Base-by-base conservation (phyloP, 1,284 basidiomycete species). In the Ustilago sp. region DNA sequence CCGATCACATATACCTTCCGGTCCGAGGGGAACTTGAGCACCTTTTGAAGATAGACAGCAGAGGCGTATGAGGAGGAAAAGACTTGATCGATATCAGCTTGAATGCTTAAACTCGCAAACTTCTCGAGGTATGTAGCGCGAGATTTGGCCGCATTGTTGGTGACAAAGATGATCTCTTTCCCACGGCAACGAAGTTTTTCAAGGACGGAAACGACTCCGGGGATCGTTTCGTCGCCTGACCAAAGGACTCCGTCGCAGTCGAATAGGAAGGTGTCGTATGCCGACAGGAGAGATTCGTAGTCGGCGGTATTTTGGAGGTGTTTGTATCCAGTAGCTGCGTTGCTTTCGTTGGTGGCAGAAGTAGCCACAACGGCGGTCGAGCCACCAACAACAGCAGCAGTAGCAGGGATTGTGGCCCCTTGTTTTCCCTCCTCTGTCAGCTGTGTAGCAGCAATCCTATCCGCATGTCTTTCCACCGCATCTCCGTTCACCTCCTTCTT, bases 1-100 rank as follows among this genome's bases (percentile, higher is more conserved):
- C 97, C 97, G 66, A 99, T 92, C 13, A 99, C 93, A 87, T 95
- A 99, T 8, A 97, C 95, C 86, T 93, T 94, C 88, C 98, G 94
- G 86, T 94, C 91, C 80, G 92, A 92, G 11, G 93, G 94, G 73
- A 98, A 89, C 75, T 94, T 92, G 79, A 98, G 88, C 19, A 97
- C 92, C 48, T 93, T 91, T 2, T 94, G 94, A 31, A 99, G 88
- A 87, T 98, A 98, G 11, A 95, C 92, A 2, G 96, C 95, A 7
- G 94, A 90, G 4, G 95, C 95, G 85, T 93, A 97, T 2, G 94
- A 95, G 8, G 95, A 98, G 54, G 95, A 95, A 82, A 94, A 97
- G 67, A 99, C 93, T 86, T 99, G 96, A 66, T 94, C 92, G 31
- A 78, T 60, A 80, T 92, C 89, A 15, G 92, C 93, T 84, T 95